These are phyloP conservation scores for Nitzschia sp. DNA, from an alignment of 108 stramenopile species.

Conservation along the genomic window DNA sequence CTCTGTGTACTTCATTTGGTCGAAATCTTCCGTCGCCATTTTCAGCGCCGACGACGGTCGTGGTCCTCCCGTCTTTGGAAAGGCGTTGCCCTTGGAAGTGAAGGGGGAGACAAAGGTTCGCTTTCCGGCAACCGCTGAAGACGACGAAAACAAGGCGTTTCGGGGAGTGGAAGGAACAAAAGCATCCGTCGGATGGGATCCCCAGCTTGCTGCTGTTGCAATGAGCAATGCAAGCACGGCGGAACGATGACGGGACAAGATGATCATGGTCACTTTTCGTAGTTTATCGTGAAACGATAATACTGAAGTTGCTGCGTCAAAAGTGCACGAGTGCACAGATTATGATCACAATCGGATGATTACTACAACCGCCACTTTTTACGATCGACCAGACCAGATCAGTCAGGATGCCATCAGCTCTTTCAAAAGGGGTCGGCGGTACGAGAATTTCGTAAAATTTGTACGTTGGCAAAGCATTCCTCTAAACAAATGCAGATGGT, in stretches of 20 bases:
- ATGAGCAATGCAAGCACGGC: slow-evolving; percentile 20
- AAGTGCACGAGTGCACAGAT: slow-evolving; percentile 1
- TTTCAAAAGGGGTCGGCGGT: too few relatives aligned
- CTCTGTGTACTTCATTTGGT: slow-evolving; percentile 76
- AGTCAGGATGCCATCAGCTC: not conserved
- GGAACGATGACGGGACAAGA: slow-evolving; percentile 18
- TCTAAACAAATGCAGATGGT: too few relatives aligned
- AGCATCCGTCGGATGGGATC: slow-evolving; percentile 15
- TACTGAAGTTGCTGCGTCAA: not conserved
- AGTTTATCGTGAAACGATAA: not conserved
- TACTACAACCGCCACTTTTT: too few relatives aligned
- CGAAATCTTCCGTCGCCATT: slow-evolving; percentile 71
- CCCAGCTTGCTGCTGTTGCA: slow-evolving; percentile 4
- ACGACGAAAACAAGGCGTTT: not conserved
- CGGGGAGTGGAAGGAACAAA: slow-evolving; percentile 24
- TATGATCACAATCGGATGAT: too few relatives aligned
- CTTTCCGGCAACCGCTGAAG: not conserved
- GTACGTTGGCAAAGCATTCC: too few relatives aligned
- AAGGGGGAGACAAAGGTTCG: not conserved
- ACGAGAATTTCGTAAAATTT: too few relatives aligned
- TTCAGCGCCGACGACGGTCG: not conserved
- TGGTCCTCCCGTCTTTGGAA: not conserved
- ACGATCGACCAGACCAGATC: too few relatives aligned
- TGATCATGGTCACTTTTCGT: slow-evolving; percentile 20
- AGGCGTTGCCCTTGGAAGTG: not conserved